phyloP scores from a whole-genome alignment of 179 eudicot species.

The Silene vulgaris region DNA sequence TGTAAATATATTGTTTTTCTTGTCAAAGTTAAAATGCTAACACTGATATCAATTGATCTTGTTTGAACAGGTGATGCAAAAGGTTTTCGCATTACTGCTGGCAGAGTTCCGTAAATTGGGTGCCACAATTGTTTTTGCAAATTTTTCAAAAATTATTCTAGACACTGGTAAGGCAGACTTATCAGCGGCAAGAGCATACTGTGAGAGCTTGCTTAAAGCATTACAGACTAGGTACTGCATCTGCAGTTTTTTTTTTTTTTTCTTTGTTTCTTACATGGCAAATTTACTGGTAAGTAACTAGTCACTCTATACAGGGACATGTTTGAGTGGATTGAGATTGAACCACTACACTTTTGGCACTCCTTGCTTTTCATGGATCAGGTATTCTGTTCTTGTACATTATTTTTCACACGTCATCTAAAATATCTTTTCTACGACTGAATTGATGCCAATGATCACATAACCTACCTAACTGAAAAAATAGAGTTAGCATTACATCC shows the following conservation, averaged over 20 bases:
- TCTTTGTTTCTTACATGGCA: background rate
- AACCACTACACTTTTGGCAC: conserved; percentile 84
- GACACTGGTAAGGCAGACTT: conserved; percentile 91
- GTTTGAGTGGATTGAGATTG: conserved; percentile 96
- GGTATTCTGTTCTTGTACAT: conserved; percentile 40
- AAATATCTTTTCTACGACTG: background rate
- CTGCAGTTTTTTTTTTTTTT: background rate
- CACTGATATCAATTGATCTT: conserved; percentile 17
- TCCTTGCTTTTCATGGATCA: conserved; percentile 95
- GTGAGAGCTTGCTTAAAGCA: conserved; percentile 77
- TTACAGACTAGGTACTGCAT: conserved; percentile 62
- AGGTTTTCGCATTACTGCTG: conserved; percentile 83
- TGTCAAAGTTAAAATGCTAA: background rate
- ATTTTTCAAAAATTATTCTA: conserved; percentile 70
- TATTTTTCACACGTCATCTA: background rate
- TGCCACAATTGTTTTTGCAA: conserved; percentile 77
- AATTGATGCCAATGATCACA: background rate
- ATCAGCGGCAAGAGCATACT: conserved; percentile 81
- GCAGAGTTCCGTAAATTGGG: conserved; percentile 95
- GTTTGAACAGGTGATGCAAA: conserved; percentile 76
- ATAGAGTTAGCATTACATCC: background rate
- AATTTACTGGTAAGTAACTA: conserved; percentile 14
- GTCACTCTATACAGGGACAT: conserved; percentile 50
- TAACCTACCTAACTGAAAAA: background rate
- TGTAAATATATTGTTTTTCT: background rate